Evolutionary conservation across 192 early-diverging fungal species (phyloP).

Genomic region (Helicostylum pulchrum): DNA sequence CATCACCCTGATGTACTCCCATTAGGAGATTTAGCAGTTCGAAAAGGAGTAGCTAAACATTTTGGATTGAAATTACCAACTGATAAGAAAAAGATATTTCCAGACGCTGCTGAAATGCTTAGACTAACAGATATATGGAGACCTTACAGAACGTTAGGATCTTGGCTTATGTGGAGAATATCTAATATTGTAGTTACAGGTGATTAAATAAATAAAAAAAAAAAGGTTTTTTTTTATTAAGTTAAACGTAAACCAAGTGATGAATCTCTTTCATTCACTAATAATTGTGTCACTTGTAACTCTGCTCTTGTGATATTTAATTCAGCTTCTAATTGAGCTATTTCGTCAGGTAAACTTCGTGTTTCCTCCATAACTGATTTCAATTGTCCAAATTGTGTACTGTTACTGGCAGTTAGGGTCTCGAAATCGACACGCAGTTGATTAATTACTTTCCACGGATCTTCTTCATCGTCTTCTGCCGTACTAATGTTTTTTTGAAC

Average conservation of each 20-base stretch:
- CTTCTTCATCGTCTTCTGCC: not conserved
- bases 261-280: slow-evolving; percentile 2
- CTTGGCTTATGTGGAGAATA: slow-evolving; percentile 66
- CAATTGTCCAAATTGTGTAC: not conserved
- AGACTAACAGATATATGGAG: slow-evolving; percentile 55
- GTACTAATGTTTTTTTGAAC: not conserved
- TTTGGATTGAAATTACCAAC: slow-evolving; percentile 41
- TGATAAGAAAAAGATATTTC: slow-evolving; percentile 17
- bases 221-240: too few relatives aligned
- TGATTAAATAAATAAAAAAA: not conserved
- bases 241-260: too few relatives aligned
- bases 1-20: slow-evolving; percentile 69
- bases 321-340: slow-evolving; percentile 13
- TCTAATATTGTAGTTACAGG: slow-evolving; percentile 2
- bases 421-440: not conserved
- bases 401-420: not conserved
- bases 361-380: slow-evolving; percentile 5
- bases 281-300: slow-evolving; percentile 11
- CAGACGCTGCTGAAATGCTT: slow-evolving; percentile 47
- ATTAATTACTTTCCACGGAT: slow-evolving; percentile 9
- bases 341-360: slow-evolving; percentile 8
- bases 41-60: slow-evolving; percentile 61
- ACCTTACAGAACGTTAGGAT: slow-evolving; percentile 61
- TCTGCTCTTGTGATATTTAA: slow-evolving; percentile 14
- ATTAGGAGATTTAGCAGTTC: slow-evolving; percentile 58